Evolutionary conservation across 495 filamentous ascomycete species (phyloP).

Genomic region (Penicillium soppii): DNA sequence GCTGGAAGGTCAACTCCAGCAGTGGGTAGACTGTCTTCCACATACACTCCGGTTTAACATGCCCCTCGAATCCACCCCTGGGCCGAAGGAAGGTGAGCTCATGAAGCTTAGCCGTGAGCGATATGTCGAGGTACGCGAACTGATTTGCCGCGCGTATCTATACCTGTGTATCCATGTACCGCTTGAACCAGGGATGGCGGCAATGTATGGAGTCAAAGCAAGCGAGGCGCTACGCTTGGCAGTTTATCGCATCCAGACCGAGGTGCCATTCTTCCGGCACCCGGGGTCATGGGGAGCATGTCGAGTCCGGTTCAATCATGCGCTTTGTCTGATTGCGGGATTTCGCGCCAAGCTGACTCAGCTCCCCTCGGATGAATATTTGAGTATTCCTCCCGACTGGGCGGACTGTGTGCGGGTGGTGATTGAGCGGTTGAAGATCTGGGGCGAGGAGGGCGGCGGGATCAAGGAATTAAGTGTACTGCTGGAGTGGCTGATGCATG

Average conservation of each 20-base stretch:
- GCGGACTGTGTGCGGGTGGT: constrained; percentile 24
- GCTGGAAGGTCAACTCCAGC: constrained; percentile 35
- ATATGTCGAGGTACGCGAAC: constrained; percentile 38
- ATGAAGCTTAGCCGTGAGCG: constrained; percentile 37
- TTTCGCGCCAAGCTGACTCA: constrained; percentile 24
- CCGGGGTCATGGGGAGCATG: constrained; percentile 33
- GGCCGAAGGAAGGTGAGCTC: constrained; percentile 28
- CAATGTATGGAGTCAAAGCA: constrained; percentile 22
- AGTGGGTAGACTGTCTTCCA: constrained; percentile 37
- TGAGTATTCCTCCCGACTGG: constrained; percentile 24
- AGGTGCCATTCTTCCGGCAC: constrained; percentile 32
- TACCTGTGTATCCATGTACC: constrained; percentile 32
- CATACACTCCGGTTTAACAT: constrained; percentile 31
- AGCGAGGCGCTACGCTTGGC: constrained; percentile 26
- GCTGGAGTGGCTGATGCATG: constrained; percentile 30
- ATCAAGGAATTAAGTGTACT: constrained; percentile 27
- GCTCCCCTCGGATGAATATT: constrained; percentile 19
- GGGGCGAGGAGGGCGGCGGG: constrained; percentile 29
- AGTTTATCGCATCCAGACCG: constrained; percentile 28
- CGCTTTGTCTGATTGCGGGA: constrained; percentile 28
- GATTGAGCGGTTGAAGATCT: constrained; percentile 26
- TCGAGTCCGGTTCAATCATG: constrained; percentile 31
- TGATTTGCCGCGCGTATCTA: constrained; percentile 39
- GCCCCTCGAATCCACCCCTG: constrained; percentile 22
- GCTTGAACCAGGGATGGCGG: constrained; percentile 18